A percentile compares a stretch with the other conserved stretches of the same genome.
phyloP scores from a whole-genome alignment of 225 moss, liverwort and hornwort species.

The Physcomitrellopsis africana region DNA sequence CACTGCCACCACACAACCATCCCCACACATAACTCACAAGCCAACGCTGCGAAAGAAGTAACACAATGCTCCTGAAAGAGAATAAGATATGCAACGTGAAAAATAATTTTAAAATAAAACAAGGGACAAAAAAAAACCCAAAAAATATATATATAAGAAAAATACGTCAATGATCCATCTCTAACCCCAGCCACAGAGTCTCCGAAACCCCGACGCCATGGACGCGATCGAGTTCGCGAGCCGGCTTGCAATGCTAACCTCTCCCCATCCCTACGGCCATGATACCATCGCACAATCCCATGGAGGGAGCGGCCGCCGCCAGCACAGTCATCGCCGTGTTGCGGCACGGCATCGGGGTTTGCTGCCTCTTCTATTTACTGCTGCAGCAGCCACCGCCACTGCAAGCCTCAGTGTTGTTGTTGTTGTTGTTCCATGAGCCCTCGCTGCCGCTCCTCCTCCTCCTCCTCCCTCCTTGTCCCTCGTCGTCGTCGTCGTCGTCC shows the following conservation, averaged over 20 bases:
- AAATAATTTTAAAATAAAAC: too few species aligned
- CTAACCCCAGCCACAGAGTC: constrained; percentile 31
- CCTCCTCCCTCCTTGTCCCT: too few species aligned
- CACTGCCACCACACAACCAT: not conserved
- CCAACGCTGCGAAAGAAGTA: not conserved
- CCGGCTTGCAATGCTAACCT: not conserved
- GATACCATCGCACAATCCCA: too few species aligned
- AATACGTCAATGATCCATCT: not conserved
- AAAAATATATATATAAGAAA: too few species aligned
- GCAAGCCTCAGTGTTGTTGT: not conserved
- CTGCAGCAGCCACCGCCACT: constrained; percentile 6
- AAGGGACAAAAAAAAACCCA: too few species aligned
- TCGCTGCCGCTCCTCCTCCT: too few species aligned
- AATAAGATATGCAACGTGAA: too few species aligned
- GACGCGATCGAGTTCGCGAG: not conserved
- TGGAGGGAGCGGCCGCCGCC: not conserved
- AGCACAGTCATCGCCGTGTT: constrained; percentile 2
- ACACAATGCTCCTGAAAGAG: too few species aligned
- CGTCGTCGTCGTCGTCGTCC: too few species aligned
- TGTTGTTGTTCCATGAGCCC: too few species aligned
- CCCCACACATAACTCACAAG: not conserved
- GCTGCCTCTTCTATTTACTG: constrained; percentile 18
- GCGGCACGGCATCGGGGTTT: constrained; percentile 32
- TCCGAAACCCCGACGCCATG: not conserved
- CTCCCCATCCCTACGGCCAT: not conserved